Conservation (phyloP, 2,329 filamentous ascomycete genomes). For the Calycina marina region DNA sequence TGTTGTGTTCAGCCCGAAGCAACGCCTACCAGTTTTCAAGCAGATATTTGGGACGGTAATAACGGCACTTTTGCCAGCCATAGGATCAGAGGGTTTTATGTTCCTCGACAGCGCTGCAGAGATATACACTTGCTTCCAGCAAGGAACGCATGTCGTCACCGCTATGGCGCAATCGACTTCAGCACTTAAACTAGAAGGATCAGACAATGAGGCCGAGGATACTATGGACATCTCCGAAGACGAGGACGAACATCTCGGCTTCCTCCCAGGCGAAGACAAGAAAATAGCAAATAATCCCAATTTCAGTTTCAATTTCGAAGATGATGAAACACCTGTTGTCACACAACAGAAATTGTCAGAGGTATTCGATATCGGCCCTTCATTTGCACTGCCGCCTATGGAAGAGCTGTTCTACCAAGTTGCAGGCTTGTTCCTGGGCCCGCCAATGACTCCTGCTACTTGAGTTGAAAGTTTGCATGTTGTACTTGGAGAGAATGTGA, state of each 20-base stretch:
- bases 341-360: slow-evolving; percentile 52
- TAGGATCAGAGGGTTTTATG: slow-evolving; percentile 56
- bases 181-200: slow-evolving; percentile 23
- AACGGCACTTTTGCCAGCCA: slow-evolving; percentile 50
- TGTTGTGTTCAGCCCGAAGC: slow-evolving; percentile 50
- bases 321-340: slow-evolving; percentile 44
- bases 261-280: slow-evolving; percentile 28
- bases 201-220: slow-evolving; percentile 17
- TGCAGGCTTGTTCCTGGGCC: slow-evolving; percentile 46
- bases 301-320: too few relatives aligned
- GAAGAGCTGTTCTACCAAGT: slow-evolving; percentile 67
- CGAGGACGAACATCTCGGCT: slow-evolving; percentile 16
- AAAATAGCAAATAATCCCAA: too few relatives aligned
- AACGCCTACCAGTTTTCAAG: slow-evolving; percentile 42
- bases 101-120: slow-evolving; percentile 63
- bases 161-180: slow-evolving; percentile 40
- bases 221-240: slow-evolving; percentile 22
- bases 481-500: slow-evolving; percentile 3
- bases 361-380: slow-evolving; percentile 55
- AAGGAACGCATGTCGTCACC: slow-evolving; percentile 37
- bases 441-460: slow-evolving; percentile 26
- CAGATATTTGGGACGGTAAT: slow-evolving; percentile 42
- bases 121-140: slow-evolving; percentile 48
- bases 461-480: slow-evolving; percentile 1
- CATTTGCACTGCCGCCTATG: slow-evolving; percentile 55